Evolutionary conservation across 1,139 yeast genomes (phyloP).

Genomic region (Kazachstania sp.): DNA sequence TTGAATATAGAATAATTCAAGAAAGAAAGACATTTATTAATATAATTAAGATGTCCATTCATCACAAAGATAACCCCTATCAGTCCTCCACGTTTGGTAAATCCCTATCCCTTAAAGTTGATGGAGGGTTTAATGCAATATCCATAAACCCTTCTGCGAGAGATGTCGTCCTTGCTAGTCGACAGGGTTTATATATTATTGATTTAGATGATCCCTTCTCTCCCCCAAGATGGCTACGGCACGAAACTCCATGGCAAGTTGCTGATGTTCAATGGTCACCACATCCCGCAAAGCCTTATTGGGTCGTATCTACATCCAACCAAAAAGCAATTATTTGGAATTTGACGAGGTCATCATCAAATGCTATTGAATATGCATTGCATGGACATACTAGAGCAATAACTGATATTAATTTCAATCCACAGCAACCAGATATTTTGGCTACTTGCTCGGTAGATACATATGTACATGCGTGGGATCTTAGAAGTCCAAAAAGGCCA

Average conservation of each 20-base stretch:
- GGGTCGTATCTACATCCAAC: conserved; percentile 91
- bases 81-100: conserved; percentile 57
- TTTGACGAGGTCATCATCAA: conserved; percentile 60
- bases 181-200: conserved; percentile 79
- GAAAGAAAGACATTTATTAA: no score
- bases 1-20: no score
- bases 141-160: conserved; percentile 87
- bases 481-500: conserved; percentile 68
- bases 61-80: not conserved
- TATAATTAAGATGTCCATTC: not conserved
- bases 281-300: conserved; percentile 67
- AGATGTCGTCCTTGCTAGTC: conserved; percentile 80
- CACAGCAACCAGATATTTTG: conserved; percentile 74
- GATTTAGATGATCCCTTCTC: conserved; percentile 93
- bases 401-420: conserved; percentile 90
- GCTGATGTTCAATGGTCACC: conserved; percentile 99
- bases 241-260: conserved; percentile 93
- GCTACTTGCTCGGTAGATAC: conserved; percentile 95
- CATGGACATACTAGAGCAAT: conserved; percentile 91
- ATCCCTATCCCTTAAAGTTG: conserved; percentile 74
- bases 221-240: conserved; percentile 89
- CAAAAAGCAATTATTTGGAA: conserved; percentile 96
- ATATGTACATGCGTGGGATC: conserved; percentile 81
- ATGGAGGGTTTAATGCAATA: conserved; percentile 90
- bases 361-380: conserved; percentile 76